Evolutionary conservation across 345 rosid genomes (phyloP).

Genomic region (Rhodamnia argentea): DNA sequence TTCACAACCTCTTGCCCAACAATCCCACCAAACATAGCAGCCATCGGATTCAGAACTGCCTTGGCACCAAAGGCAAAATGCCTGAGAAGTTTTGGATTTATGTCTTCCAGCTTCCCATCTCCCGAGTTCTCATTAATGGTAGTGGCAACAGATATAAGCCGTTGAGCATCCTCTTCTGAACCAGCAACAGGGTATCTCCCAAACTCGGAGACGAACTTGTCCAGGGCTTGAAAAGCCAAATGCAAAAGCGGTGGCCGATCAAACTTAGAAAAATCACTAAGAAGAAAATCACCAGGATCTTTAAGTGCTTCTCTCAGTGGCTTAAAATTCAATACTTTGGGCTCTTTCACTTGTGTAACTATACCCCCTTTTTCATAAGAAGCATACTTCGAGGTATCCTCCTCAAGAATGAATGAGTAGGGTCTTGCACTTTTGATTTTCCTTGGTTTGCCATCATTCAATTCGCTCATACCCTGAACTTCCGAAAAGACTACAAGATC

Average conservation of each 20-base stretch:
- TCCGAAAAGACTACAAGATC: constrained; percentile 94
- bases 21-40: constrained; percentile 98
- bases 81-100: constrained; percentile 64
- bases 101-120: constrained; percentile 62
- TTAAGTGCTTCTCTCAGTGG: constrained; percentile 80
- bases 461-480: constrained; percentile 86
- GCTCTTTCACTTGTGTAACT: constrained; percentile 90
- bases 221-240: constrained; percentile 92
- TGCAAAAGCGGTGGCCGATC: constrained; percentile 88
- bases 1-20: constrained; percentile 98
- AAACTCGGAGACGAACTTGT: constrained; percentile 52
- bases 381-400: constrained; percentile 63
- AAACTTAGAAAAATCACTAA: constrained; percentile 90
- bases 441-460: constrained; percentile 96
- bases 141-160: constrained; percentile 52
- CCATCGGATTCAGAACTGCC: constrained; percentile 98
- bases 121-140: constrained; percentile 59
- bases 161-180: constrained; percentile 84
- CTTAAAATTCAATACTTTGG: constrained; percentile 77
- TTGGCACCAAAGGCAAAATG: constrained; percentile 91
- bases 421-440: constrained; percentile 78
- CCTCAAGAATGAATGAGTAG: constrained; percentile 81
- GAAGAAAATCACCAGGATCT: constrained; percentile 93
- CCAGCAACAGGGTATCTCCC: constrained; percentile 85
- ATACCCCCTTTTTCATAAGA: constrained; percentile 85